These are phyloP conservation scores for Borovskyia barvae DNA, from an alignment of 208 protist genomes.

Conservation along the genomic window DNA sequence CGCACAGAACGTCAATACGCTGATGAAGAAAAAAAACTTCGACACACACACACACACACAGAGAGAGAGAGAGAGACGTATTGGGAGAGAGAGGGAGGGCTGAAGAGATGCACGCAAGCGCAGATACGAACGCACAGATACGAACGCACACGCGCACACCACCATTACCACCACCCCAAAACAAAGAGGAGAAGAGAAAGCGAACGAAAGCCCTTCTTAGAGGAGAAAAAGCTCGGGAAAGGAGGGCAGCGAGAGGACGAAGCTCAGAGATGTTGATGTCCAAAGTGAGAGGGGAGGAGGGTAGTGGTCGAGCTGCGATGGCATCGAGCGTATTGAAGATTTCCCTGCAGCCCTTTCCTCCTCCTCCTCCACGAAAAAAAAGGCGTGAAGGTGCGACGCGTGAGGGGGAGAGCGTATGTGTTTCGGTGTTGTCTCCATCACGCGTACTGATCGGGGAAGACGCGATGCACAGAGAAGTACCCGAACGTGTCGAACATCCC, in stretches of 20 bases:
- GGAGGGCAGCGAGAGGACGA: not conserved
- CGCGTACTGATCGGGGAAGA: conserved; percentile 32
- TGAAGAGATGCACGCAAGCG: no score
- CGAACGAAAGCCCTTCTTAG: no score
- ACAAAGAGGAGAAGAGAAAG: not conserved
- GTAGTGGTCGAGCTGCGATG: no score
- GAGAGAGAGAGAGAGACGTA: not conserved
- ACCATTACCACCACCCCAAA: not conserved
- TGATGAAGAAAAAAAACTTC: no score
- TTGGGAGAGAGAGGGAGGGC: not conserved
- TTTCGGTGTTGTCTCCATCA: not conserved
- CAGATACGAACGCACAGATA: not conserved
- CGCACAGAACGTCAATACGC: no score
- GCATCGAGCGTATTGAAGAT: no score
- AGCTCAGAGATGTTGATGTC: not conserved
- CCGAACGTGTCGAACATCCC: conserved; percentile 46
- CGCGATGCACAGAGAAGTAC: conserved; percentile 51
- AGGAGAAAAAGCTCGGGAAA: no score
- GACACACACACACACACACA: not conserved
- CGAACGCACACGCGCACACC: not conserved
- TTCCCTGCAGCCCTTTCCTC: no score
- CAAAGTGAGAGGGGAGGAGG: no score
- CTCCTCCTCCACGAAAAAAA: no score
- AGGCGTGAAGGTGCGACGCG: no score
- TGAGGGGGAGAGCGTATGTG: no score